Base-by-base conservation (phyloP, 2,329 filamentous ascomycete species). In the Claviceps pazoutovae region DNA sequence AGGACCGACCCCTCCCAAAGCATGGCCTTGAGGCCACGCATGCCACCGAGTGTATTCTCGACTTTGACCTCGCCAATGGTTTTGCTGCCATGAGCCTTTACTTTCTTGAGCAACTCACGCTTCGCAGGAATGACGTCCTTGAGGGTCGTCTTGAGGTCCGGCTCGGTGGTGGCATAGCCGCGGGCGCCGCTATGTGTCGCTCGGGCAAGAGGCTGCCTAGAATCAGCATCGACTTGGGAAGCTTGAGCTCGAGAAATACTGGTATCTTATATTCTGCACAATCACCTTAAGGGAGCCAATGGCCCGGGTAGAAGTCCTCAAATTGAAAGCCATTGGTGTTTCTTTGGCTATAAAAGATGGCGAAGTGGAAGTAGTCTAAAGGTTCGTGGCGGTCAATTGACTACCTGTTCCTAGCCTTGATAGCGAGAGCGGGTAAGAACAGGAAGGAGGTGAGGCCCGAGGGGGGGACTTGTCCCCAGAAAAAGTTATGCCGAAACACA, bases 1-100 rank as follows among this genome's bases (percentile, higher is more conserved):
- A 98, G 83, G 23, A 97, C 91, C 11, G 90, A 96, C 46, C 93
- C 93, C 71, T 98, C 93, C 93, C 93, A 98, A 51, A 98, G 80
- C 89, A 98, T 96, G 59, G 90, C 87, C 73, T 95, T 96, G 59
- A 98, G 80, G 41, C 91, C 91, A 70, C 90, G 86, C 93, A 97
- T 97, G 63, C 93, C 93, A 61, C 93, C 93, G 60, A 97, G 81
- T 21, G 88, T 88, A 71, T 93, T 95, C 70, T 91, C 87, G 46
- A 97, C 81, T 75, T 91, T 95, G 69, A 97, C 83, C 62, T 95
- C 87, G 53, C 91, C 91, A 61, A 97, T 83, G 54, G 83, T 82
- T 69, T 90, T 93, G 62, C 83, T 80, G 50, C 80, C 78, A 66
- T 91, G 82, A 53, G 84, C 80, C 74, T 96, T 97, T 72, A 97